A percentile compares a stretch with the other conserved stretches of the same genome.
Conservation (phyloP, 2,329 filamentous ascomycete genomes). For the Paraconiothyrium brasiliense region DNA sequence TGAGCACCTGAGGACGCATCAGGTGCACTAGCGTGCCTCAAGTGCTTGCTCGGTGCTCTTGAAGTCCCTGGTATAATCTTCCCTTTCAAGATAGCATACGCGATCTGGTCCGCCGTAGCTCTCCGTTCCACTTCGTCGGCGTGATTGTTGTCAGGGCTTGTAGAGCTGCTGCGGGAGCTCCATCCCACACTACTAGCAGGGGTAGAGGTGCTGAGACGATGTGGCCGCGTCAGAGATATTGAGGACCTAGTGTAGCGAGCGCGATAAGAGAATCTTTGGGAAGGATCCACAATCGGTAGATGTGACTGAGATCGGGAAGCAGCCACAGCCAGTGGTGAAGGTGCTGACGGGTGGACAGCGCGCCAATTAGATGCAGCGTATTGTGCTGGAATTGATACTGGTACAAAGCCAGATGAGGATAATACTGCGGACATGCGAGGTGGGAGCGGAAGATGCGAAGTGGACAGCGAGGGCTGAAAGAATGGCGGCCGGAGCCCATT, state of each 20-base stretch:
- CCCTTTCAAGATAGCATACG: slow-evolving; percentile 35
- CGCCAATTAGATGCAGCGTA: slow-evolving; percentile 46
- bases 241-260: slow-evolving; percentile 39
- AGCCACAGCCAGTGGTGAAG: slow-evolving; percentile 25
- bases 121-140: slow-evolving; percentile 16
- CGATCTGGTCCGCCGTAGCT: slow-evolving; percentile 29
- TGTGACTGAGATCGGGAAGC: slow-evolving; percentile 34
- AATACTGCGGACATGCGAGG: slow-evolving; percentile 31
- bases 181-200: slow-evolving; percentile 29
- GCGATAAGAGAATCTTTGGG: slow-evolving; percentile 28
- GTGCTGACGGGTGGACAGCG: slow-evolving; percentile 40
- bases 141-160: slow-evolving; percentile 24
- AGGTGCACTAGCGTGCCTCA: slow-evolving; percentile 30
- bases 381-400: slow-evolving; percentile 36
- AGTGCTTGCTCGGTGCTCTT: slow-evolving; percentile 16
- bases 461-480: slow-evolving; percentile 27
- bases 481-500: slow-evolving; percentile 24
- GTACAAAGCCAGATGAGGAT: slow-evolving; percentile 30
- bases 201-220: slow-evolving; percentile 37
- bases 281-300: slow-evolving; percentile 21
- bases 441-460: slow-evolving; percentile 24
- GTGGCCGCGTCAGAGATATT: slow-evolving; percentile 41
- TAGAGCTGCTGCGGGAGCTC: slow-evolving; percentile 36
- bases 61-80: slow-evolving; percentile 29
- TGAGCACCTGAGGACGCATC: slow-evolving; percentile 22